Conservation (phyloP, 805 yeast genomes). For the Wickerhamiella azyma region DNA sequence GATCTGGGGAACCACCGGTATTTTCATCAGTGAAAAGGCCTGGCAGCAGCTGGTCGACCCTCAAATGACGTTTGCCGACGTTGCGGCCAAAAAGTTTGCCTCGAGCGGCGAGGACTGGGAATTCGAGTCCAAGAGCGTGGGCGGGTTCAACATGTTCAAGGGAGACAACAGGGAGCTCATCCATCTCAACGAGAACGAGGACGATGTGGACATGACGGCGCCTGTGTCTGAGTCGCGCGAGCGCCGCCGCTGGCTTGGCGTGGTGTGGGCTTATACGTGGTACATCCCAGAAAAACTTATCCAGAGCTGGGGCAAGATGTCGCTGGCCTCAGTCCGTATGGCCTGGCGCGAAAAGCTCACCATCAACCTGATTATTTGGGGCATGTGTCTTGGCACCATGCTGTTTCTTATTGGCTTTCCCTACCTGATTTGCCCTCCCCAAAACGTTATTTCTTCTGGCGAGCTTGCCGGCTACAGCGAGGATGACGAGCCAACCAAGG, state of each 20-base stretch:
- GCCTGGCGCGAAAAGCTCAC: slow-evolving; percentile 34
- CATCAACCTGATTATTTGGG: slow-evolving; percentile 31
- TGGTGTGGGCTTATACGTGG: slow-evolving; percentile 29
- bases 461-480: slow-evolving; percentile 24
- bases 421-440: slow-evolving; percentile 29
- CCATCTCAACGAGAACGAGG: slow-evolving; percentile 23
- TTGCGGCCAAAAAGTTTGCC: slow-evolving; percentile 22
- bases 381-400: slow-evolving; percentile 24
- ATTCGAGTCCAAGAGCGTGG: slow-evolving; percentile 23
- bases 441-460: slow-evolving; percentile 24
- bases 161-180: slow-evolving; percentile 20
- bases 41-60: slow-evolving; percentile 31
- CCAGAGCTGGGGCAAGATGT: slow-evolving; percentile 22
- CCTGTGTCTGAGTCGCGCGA: slow-evolving; percentile 20
- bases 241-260: slow-evolving; percentile 27
- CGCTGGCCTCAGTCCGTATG: slow-evolving; percentile 26
- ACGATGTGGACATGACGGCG: slow-evolving; percentile 23
- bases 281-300: slow-evolving; percentile 29
- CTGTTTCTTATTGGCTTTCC: slow-evolving; percentile 29
- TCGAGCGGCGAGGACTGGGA: slow-evolving; percentile 23
- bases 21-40: slow-evolving; percentile 29
- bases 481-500: slow-evolving; percentile 22
- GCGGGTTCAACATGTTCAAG: slow-evolving; percentile 27
- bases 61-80: slow-evolving; percentile 24
- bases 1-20: slow-evolving; percentile 28